phyloP scores from a whole-genome alignment of 768 basidiomycete species.

The Rhizopogon vesiculosus region DNA sequence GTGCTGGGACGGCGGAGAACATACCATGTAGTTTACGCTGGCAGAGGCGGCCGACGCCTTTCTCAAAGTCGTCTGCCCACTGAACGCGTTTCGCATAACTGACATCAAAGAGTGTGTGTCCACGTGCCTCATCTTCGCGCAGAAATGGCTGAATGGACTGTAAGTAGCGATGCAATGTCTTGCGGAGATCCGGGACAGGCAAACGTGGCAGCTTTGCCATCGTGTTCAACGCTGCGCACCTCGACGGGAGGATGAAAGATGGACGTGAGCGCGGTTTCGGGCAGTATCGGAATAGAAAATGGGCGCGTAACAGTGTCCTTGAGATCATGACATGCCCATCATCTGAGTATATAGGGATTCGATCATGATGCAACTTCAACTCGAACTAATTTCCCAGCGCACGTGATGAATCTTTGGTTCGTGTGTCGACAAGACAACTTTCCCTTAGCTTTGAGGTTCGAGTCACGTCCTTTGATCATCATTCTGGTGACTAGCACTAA shows the following conservation, averaged over 20 bases:
- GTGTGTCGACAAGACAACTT: too few species aligned
- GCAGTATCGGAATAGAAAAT: not conserved
- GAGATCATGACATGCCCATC: not conserved
- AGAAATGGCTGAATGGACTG: slow-evolving; percentile 76
- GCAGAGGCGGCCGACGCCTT: slow-evolving; percentile 59
- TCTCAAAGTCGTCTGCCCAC: slow-evolving; percentile 66
- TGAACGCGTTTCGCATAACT: slow-evolving; percentile 52
- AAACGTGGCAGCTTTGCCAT: slow-evolving; percentile 52
- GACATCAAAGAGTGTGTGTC: slow-evolving; percentile 44
- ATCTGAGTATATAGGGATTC: too few species aligned
- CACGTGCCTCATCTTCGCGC: slow-evolving; percentile 63
- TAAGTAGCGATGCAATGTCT: slow-evolving; percentile 75
- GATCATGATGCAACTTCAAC: too few species aligned
- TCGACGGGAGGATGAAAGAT: not conserved
- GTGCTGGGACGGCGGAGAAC: slow-evolving; percentile 12
- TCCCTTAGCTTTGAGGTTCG: too few species aligned
- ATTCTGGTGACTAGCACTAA: slow-evolving; percentile 4
- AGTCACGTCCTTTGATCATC: not conserved
- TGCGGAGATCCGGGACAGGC: slow-evolving; percentile 75
- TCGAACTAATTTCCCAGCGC: not conserved
- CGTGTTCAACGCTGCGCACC: not conserved
- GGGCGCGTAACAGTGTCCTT: not conserved
- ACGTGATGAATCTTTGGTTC: not conserved
- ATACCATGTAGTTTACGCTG: slow-evolving; percentile 74
- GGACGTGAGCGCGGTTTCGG: not conserved